These are phyloP conservation scores for Avena insularis DNA, from an alignment of 176 grass and related monocot genomes.

Conservation along the genomic window DNA sequence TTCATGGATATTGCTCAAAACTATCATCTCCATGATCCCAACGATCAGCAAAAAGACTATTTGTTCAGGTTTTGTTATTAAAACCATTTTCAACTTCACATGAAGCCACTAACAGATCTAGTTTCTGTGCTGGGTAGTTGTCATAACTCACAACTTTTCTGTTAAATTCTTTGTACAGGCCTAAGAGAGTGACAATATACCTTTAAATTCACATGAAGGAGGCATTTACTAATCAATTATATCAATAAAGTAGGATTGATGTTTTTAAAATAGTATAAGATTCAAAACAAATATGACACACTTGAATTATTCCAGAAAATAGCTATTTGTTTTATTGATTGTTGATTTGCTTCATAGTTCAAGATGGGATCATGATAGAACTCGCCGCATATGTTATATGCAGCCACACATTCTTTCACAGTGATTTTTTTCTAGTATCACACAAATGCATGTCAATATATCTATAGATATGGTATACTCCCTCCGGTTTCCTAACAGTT, in stretches of 20 bases:
- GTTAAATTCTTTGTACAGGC: not conserved
- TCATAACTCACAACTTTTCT: not conserved
- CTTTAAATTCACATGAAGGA: slow-evolving; percentile 49
- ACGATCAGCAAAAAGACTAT: not conserved
- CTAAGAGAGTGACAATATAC: slow-evolving; percentile 31
- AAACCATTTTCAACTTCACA: slow-evolving; percentile 1
- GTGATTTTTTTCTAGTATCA: not conserved
- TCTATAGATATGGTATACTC: slow-evolving; percentile 17
- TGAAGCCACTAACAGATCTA: not conserved
- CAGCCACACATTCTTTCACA: not conserved
- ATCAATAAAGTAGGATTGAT: not conserved
- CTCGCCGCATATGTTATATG: not conserved
- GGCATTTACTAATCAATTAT: not conserved
- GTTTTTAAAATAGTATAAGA: not conserved
- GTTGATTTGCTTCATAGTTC: slow-evolving; percentile 6
- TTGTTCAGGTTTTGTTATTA: not conserved
- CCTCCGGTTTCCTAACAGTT: not conserved
- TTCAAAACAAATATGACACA: not conserved
- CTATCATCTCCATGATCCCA: not conserved
- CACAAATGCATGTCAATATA: slow-evolving; percentile 4
- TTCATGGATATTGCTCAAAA: not conserved
- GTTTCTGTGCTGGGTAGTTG: not conserved
- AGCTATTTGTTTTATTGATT: not conserved
- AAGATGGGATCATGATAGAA: not conserved
- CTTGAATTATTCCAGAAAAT: not conserved